phyloP scores from a whole-genome alignment of 2,329 filamentous ascomycete species.

The Fusarium sterilihyphosum region DNA sequence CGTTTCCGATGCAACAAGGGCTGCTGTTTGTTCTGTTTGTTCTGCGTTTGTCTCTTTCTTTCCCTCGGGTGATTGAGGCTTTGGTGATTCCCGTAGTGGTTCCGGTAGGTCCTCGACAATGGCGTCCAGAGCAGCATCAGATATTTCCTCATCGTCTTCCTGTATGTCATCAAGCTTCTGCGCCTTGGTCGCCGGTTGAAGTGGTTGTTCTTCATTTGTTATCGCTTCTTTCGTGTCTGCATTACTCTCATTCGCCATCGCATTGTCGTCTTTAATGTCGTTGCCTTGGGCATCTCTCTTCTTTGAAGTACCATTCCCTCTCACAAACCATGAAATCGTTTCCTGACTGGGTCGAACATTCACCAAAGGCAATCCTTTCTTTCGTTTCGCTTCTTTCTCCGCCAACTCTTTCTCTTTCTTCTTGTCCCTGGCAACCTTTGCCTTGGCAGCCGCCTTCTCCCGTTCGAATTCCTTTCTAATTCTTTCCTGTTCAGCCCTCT shows the following conservation, averaged over 20 bases:
- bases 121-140: not conserved
- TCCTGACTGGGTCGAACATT: constrained; percentile 66
- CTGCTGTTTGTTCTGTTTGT: not conserved
- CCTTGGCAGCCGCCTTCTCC: constrained; percentile 59
- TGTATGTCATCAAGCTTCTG: constrained; percentile 13
- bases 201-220: not conserved
- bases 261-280: constrained; percentile 13
- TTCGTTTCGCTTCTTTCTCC: constrained; percentile 60
- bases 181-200: not conserved
- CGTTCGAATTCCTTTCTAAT: constrained; percentile 63
- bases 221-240: not conserved
- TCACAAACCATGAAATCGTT: constrained; percentile 64
- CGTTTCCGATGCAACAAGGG: not conserved
- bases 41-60: not conserved
- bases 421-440: constrained; percentile 61
- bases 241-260: not conserved
- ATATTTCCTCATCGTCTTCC: constrained; percentile 27
- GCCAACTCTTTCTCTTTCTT: constrained; percentile 64
- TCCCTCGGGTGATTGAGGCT: not conserved
- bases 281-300: constrained; percentile 45
- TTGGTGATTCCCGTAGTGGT: not conserved
- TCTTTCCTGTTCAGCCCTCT: constrained; percentile 63
- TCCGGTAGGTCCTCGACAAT: not conserved
- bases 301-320: constrained; percentile 46
- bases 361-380: constrained; percentile 63